phyloP scores from a whole-genome alignment of 108 stramenopile species.

The Aurantiochytrium sp. region DNA sequence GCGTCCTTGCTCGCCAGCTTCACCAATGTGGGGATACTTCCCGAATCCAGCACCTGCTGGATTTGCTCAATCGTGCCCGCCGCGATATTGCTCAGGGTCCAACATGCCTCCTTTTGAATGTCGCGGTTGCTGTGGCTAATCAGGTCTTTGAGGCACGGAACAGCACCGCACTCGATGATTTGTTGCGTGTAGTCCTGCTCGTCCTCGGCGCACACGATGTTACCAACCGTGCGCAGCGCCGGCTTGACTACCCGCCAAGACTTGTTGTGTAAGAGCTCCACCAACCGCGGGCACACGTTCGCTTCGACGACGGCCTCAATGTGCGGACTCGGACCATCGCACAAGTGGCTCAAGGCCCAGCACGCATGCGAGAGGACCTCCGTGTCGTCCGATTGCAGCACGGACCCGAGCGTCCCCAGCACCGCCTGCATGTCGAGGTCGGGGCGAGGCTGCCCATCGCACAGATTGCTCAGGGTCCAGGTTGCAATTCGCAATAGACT shows the following conservation, averaged over 20 bases:
- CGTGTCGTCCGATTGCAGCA: slow-evolving; percentile 69
- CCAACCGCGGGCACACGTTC: slow-evolving; percentile 71
- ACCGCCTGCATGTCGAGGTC: slow-evolving; percentile 69
- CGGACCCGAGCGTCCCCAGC: slow-evolving; percentile 66
- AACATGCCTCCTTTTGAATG: slow-evolving; percentile 94
- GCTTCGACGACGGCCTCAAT: slow-evolving; percentile 78
- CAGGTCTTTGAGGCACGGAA: slow-evolving; percentile 70
- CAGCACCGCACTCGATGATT: slow-evolving; percentile 79
- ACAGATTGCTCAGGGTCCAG: slow-evolving; percentile 85
- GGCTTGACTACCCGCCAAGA: slow-evolving; percentile 87
- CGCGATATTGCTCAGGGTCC: slow-evolving; percentile 93
- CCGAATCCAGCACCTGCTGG: slow-evolving; percentile 88
- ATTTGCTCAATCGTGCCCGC: slow-evolving; percentile 91
- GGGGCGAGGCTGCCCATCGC: slow-evolving; percentile 54
- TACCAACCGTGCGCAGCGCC: slow-evolving; percentile 85
- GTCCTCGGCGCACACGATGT: slow-evolving; percentile 92
- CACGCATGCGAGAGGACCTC: slow-evolving; percentile 86
- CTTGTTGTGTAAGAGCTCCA: slow-evolving; percentile 73
- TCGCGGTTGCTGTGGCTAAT: slow-evolving; percentile 80
- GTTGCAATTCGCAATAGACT: slow-evolving; percentile 67
- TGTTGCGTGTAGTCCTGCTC: slow-evolving; percentile 86
- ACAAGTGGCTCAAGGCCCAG: slow-evolving; percentile 84
- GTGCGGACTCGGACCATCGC: slow-evolving; percentile 83
- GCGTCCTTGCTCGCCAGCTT: slow-evolving; percentile 66
- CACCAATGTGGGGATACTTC: slow-evolving; percentile 76